Conservation (phyloP, 2,329 filamentous ascomycete genomes). For the Penicillium crustosum region DNA sequence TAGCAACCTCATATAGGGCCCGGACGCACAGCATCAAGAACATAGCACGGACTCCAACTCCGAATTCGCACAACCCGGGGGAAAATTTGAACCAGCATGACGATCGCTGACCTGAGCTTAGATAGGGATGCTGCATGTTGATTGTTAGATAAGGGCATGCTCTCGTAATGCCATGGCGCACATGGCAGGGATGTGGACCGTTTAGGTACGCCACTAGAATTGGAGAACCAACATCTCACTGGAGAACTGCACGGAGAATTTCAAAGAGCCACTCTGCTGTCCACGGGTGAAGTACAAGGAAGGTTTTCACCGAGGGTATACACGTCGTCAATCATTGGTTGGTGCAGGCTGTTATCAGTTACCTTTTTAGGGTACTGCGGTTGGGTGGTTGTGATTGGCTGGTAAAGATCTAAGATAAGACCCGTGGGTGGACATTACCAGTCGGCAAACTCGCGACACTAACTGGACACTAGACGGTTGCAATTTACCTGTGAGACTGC, state of each 20-base stretch:
- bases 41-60: constrained; percentile 13
- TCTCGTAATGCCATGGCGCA: constrained; percentile 20
- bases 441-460: constrained; percentile 1
- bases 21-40: not conserved
- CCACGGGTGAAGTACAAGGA: not conserved
- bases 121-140: constrained; percentile 18
- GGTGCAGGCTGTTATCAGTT: constrained; percentile 7
- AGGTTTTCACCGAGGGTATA: not conserved
- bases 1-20: constrained; percentile 2
- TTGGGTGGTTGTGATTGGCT: constrained; percentile 9
- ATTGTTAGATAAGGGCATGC: constrained; percentile 19
- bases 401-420: constrained; percentile 4
- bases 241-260: not conserved
- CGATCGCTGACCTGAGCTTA: constrained; percentile 17
- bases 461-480: not conserved
- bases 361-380: not conserved
- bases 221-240: not conserved
- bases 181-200: not conserved
- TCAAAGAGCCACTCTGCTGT: not conserved
- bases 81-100: not conserved
- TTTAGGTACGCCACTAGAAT: not conserved
- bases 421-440: not conserved
- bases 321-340: not conserved
- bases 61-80: constrained; percentile 20
- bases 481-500: not conserved